Base-by-base conservation (phyloP, 305 asterid genomes). In the Solanum hybrid region DNA sequence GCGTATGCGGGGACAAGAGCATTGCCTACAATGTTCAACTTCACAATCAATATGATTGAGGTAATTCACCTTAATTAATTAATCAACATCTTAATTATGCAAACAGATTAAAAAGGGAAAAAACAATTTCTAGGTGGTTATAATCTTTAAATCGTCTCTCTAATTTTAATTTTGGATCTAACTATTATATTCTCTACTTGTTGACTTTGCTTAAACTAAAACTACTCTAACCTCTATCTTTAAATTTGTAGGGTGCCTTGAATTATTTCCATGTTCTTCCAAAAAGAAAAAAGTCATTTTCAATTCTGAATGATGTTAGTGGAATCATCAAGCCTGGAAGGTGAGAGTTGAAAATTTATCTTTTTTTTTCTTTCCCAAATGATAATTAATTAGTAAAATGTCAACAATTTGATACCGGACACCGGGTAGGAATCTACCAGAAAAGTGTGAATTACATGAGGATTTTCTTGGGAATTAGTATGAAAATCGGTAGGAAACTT, bases 1-100 rank as follows among this genome's bases (percentile, higher is more conserved):
- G 92, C 91, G 34, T 89, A 89, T 89, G 86, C 76, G 29, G 94
- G 91, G 16, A 86, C 78, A 66, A 90, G 94, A 79, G 92, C 94
- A 79, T 90, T 91, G 56, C 94, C 94, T 2, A 92, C 92, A 87
- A 79, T 92, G 89, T 64, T 87, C 32, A 88, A 88, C 71, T 88
- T 80, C 79, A 88, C 90, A 36, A 79, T 51, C 22, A 64, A 88
- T 64, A 38, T 36, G 16, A 12, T 88, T 78, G 81, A 88, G 90
- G 90, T 88, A 66, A 35, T 75, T 35, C 9, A 75, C 26, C 7
- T 75, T 75, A 32, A 42, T 46, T 46, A 46, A 75, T 75, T 17
- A 73, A 29, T 29, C 79, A 73, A 3, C 9, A 29, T 29, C 60
- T 46, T 46, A 46, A 36, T 31, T 32, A 76, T 32, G 40, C 26